Evolutionary conservation across 2,329 filamentous ascomycete species (phyloP).

Genomic region (Pseudogymnoascus sp.): DNA sequence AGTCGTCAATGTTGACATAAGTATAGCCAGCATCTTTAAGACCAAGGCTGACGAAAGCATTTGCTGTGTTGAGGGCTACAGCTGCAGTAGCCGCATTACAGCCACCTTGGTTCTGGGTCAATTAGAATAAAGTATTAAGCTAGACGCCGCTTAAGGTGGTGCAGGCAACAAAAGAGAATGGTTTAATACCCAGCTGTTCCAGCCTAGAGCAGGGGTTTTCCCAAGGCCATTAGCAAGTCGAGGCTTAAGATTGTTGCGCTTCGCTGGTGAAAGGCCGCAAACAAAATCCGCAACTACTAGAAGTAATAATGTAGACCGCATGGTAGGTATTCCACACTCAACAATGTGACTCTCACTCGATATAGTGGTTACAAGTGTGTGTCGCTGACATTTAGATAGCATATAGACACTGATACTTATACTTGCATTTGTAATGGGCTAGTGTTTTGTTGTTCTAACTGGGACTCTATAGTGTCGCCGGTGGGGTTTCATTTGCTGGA

Average conservation of each 20-base stretch:
- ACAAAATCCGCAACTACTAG: background rate
- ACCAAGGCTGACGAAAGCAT: slow-evolving; percentile 12
- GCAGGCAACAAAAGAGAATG: background rate
- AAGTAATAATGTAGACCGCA: background rate
- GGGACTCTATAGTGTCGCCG: too few relatives aligned
- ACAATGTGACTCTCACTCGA: background rate
- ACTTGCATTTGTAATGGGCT: background rate
- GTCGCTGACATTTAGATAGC: background rate
- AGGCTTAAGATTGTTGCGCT: background rate
- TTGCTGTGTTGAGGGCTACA: slow-evolving; percentile 4
- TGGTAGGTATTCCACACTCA: background rate
- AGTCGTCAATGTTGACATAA: slow-evolving; percentile 36
- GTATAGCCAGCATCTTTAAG: slow-evolving; percentile 16
- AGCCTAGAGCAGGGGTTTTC: slow-evolving; percentile 18
- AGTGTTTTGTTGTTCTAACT: too few relatives aligned
- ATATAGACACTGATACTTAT: background rate
- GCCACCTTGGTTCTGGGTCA: background rate
- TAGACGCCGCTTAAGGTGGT: background rate
- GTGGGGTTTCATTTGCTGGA: too few relatives aligned
- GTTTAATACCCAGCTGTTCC: slow-evolving; percentile 18
- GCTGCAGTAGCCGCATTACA: background rate
- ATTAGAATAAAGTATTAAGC: background rate
- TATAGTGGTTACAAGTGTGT: background rate
- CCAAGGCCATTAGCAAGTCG: slow-evolving; percentile 18
- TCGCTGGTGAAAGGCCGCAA: background rate